Evolutionary conservation across 352 stramenopile species (phyloP).

Genomic region (Pythium dissimile): DNA sequence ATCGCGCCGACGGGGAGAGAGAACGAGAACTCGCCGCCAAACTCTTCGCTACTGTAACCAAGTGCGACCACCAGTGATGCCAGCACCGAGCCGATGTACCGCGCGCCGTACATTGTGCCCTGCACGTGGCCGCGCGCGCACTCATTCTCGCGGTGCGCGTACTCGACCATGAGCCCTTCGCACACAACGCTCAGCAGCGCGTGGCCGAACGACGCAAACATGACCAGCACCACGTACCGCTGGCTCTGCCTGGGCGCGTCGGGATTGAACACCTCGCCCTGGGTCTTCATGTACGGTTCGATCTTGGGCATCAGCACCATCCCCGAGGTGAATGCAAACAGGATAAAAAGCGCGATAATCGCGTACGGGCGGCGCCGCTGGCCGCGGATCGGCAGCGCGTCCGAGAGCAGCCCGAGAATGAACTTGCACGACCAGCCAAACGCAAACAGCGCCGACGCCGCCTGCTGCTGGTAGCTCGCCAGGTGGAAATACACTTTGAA

Average conservation of each 20-base stretch:
- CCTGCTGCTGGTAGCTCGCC: constrained; percentile 3
- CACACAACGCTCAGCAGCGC: constrained; percentile 11
- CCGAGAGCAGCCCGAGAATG: constrained; percentile 22
- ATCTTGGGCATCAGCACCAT: constrained; percentile 6
- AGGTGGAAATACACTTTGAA: constrained; percentile 25
- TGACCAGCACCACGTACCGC: constrained; percentile 4
- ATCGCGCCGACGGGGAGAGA: constrained; percentile 6
- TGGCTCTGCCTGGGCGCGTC: neutral
- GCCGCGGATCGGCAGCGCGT: constrained; percentile 20
- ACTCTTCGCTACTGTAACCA: constrained; percentile 12
- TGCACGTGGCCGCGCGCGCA: constrained; percentile 15
- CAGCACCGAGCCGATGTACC: constrained; percentile 7
- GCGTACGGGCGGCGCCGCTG: constrained; percentile 27
- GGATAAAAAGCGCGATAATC: constrained; percentile 13
- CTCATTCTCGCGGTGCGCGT: constrained; percentile 19
- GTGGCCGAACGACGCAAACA: constrained; percentile 11
- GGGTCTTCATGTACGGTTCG: constrained; percentile 2
- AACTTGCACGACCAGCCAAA: constrained; percentile 23
- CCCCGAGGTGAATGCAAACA: neutral
- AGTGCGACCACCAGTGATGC: neutral
- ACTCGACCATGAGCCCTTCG: constrained; percentile 25
- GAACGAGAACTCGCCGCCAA: constrained; percentile 13
- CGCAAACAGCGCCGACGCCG: neutral
- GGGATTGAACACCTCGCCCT: neutral
- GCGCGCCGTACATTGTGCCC: neutral